Evolutionary conservation across 257 asterid species (phyloP).

Genomic region (Plantago elongata): DNA sequence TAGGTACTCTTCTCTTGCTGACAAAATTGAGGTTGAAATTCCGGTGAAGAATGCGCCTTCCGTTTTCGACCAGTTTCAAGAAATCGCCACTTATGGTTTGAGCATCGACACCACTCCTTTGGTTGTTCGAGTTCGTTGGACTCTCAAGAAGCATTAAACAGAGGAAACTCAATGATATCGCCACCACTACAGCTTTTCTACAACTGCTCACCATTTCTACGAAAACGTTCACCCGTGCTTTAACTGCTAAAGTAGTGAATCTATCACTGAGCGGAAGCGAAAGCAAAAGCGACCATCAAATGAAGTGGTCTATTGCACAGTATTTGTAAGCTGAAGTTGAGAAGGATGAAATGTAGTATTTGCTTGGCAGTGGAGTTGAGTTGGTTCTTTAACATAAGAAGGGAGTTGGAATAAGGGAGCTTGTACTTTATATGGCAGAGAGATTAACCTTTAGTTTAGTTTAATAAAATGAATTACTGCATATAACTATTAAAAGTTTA

Average conservation of each 20-base stretch:
- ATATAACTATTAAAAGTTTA: neutral
- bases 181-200: conserved; percentile 24
- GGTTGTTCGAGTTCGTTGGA: conserved; percentile 22
- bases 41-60: conserved; percentile 28
- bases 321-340: neutral
- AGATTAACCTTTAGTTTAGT: neutral
- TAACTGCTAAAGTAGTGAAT: neutral
- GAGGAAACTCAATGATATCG: conserved; percentile 32
- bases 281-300: neutral
- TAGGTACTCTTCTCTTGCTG: conserved; percentile 74
- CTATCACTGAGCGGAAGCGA: neutral
- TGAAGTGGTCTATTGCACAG: neutral
- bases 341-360: conserved; percentile 2
- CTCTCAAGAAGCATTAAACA: conserved; percentile 39
- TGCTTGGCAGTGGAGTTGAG: conserved; percentile 5
- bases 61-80: conserved; percentile 22
- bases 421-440: conserved; percentile 11
- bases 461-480: neutral
- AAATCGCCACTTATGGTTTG: conserved; percentile 20
- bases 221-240: neutral
- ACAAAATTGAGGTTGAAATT: conserved; percentile 30
- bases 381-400: neutral
- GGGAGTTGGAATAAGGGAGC: neutral
- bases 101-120: conserved; percentile 15
- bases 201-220: conserved; percentile 25